phyloP scores from a whole-genome alignment of 2,329 filamentous ascomycete species.

The Penicillium sp. region DNA sequence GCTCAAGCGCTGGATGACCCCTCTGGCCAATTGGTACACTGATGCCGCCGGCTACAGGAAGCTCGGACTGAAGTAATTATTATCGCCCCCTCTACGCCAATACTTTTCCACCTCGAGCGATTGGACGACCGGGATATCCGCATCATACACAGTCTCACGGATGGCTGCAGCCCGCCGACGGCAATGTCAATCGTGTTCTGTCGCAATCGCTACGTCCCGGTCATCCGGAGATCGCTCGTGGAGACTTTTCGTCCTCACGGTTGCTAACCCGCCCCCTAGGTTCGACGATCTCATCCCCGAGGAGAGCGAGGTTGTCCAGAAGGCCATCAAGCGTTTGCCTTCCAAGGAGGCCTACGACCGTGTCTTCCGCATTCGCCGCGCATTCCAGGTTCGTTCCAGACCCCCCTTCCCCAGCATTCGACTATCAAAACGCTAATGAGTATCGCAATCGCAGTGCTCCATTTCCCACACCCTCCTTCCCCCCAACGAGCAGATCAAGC shows the following conservation, averaged over 20 bases:
- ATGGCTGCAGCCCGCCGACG: background rate
- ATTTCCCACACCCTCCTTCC: conserved; percentile 66
- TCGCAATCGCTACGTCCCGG: conserved; percentile 15
- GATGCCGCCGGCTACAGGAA: conserved; percentile 89
- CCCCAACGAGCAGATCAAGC: conserved; percentile 66
- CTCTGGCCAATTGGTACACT: conserved; percentile 83
- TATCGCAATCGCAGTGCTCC: conserved; percentile 54
- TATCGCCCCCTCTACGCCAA: conserved; percentile 16
- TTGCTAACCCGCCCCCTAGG: conserved; percentile 51
- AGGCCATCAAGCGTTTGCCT: conserved; percentile 85
- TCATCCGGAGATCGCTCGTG: conserved; percentile 13
- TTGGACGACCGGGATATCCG: background rate
- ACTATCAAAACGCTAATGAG: conserved; percentile 21
- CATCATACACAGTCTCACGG: background rate
- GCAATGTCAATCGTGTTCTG: conserved; percentile 3
- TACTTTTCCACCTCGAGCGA: conserved; percentile 13
- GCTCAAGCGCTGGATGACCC: conserved; percentile 76
- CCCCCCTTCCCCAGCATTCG: conserved; percentile 6
- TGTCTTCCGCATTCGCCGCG: conserved; percentile 93
- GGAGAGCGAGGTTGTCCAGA: conserved; percentile 82
- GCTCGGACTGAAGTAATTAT: conserved; percentile 80
- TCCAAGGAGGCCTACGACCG: conserved; percentile 94
- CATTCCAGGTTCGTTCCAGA: conserved; percentile 69
- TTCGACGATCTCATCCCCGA: conserved; percentile 94
- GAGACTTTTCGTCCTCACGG: conserved; percentile 2